A percentile compares a stretch with the other conserved stretches of the same genome.
Evolutionary conservation across 73 alveolate genomes (phyloP).

Genomic region (Paramecium sexaurelia): DNA sequence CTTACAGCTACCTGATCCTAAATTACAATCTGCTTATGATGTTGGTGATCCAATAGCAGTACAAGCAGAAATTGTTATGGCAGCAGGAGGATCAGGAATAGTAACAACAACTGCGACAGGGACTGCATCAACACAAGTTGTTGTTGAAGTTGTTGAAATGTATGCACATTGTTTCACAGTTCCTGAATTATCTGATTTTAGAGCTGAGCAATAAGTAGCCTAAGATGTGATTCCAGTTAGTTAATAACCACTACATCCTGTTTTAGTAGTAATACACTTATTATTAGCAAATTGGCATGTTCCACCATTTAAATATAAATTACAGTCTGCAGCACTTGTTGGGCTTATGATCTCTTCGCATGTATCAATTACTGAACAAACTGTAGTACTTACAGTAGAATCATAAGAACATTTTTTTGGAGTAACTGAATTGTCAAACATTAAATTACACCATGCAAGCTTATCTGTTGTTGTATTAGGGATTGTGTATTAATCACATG

Average conservation of each 20-base stretch:
- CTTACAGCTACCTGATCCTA: not conserved
- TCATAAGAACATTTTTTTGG: not conserved
- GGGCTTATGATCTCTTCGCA: not conserved
- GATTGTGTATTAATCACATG: not conserved
- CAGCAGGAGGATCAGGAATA: not conserved
- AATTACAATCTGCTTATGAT: not conserved
- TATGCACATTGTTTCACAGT: not conserved
- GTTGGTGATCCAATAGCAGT: not conserved
- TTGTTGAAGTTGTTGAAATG: not conserved
- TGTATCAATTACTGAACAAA: not conserved
- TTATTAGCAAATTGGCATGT: not conserved
- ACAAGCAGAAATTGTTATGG: not conserved
- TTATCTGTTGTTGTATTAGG: not conserved
- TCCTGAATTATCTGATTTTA: not conserved
- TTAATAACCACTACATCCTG: not conserved
- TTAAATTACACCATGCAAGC: not conserved
- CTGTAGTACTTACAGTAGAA: not conserved
- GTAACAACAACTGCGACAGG: not conserved
- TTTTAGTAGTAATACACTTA: not conserved
- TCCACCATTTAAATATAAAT: not conserved
- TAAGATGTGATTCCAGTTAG: not conserved
- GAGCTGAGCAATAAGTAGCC: not conserved
- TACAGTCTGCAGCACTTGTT: constrained; percentile 24
- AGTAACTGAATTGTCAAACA: not conserved
- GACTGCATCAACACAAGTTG: not conserved